Conservation (phyloP, 352 stramenopile genomes). For the Pythium myriotylum region DNA sequence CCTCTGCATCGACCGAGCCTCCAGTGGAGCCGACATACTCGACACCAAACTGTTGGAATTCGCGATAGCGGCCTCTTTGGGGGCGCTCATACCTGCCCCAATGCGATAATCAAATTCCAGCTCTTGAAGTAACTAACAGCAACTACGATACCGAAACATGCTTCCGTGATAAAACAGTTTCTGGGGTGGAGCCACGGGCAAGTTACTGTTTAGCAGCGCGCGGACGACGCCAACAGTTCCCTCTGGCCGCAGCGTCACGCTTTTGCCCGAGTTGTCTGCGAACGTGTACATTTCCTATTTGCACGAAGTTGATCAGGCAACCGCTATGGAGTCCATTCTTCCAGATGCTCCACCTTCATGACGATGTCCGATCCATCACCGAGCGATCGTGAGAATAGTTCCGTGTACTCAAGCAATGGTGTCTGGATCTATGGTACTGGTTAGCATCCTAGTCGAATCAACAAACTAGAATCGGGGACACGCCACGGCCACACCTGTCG, state of each 20-base stretch:
- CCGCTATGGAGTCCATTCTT: neutral
- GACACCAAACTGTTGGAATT: conserved; percentile 90
- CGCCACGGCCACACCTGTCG: conserved; percentile 40
- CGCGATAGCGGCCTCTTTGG: conserved; percentile 82
- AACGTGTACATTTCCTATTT: conserved; percentile 91
- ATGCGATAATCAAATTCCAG: neutral
- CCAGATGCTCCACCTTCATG: conserved; percentile 61
- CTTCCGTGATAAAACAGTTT: conserved; percentile 86
- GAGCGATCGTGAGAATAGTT: conserved; percentile 80
- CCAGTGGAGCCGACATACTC: conserved; percentile 84
- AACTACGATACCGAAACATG: conserved; percentile 92
- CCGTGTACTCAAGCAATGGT: conserved; percentile 85
- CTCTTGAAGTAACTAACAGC: too few species aligned
- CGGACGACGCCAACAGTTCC: conserved; percentile 83
- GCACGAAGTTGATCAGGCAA: conserved; percentile 1
- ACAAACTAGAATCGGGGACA: too few species aligned
- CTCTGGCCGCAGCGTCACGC: conserved; percentile 83
- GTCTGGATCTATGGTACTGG: conserved; percentile 64
- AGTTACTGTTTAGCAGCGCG: conserved; percentile 76
- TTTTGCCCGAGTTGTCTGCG: conserved; percentile 85
- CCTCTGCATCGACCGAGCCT: conserved; percentile 79
- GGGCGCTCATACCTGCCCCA: conserved; percentile 80
- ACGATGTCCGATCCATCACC: conserved; percentile 87
- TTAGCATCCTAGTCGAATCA: neutral
- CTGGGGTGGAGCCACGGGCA: conserved; percentile 71